A percentile compares a stretch with the other conserved stretches of the same genome.
Evolutionary conservation across 768 basidiomycete species (phyloP).

Genomic region (Boletus vermiculosoides): DNA sequence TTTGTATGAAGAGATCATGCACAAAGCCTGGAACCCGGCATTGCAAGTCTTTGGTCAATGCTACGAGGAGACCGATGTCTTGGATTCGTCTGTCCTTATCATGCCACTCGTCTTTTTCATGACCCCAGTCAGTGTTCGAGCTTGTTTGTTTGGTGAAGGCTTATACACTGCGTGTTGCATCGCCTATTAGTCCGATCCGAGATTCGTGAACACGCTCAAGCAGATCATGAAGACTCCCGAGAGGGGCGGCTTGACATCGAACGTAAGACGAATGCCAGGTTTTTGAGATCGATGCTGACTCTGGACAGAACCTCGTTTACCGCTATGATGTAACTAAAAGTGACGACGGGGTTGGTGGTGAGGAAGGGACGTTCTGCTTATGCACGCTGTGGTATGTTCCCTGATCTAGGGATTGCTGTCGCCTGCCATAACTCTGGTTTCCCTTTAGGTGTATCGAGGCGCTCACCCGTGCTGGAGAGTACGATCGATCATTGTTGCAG

Average conservation of each 20-base stretch:
- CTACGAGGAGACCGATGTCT: slow-evolving; percentile 78
- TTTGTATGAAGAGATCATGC: slow-evolving; percentile 92
- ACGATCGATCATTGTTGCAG: slow-evolving; percentile 61
- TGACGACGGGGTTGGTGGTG: slow-evolving; percentile 92
- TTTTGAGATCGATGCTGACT: slow-evolving; percentile 5
- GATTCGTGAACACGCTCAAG: slow-evolving; percentile 84
- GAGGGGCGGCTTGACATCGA: slow-evolving; percentile 87
- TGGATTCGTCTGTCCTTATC: slow-evolving; percentile 88
- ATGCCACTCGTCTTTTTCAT: slow-evolving; percentile 95
- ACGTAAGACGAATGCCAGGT: slow-evolving; percentile 40
- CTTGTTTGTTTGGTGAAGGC: not conserved
- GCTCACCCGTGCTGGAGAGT: slow-evolving; percentile 82
- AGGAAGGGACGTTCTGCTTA: slow-evolving; percentile 92
- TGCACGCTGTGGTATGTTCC: slow-evolving; percentile 71
- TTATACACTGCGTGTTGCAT: not conserved
- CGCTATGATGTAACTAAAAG: slow-evolving; percentile 86
- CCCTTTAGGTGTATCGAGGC: slow-evolving; percentile 77
- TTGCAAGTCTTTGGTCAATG: slow-evolving; percentile 77
- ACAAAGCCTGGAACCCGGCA: slow-evolving; percentile 78
- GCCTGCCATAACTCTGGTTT: not conserved
- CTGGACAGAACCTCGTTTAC: slow-evolving; percentile 73
- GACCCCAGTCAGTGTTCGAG: slow-evolving; percentile 54
- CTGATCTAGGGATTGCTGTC: not conserved
- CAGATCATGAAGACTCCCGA: slow-evolving; percentile 85
- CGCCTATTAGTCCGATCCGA: slow-evolving; percentile 66